Evolutionary conservation across 2,329 filamentous ascomycete species (phyloP).

Genomic region (Botrytis cinerea): DNA sequence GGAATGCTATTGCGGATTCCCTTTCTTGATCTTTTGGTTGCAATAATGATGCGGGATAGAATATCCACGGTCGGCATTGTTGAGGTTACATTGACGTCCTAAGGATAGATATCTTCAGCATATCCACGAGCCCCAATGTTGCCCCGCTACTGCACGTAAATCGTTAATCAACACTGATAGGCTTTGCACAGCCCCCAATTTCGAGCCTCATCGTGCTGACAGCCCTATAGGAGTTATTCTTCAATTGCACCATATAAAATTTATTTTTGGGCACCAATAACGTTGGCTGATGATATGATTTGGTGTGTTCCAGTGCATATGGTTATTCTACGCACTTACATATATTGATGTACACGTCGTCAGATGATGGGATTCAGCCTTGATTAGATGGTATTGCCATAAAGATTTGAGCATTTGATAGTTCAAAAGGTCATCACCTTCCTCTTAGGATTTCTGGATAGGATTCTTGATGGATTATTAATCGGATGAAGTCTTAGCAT

Average conservation of each 20-base stretch:
- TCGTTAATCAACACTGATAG: background rate
- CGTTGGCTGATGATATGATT: background rate
- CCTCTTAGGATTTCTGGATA: background rate
- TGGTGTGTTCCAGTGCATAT: background rate
- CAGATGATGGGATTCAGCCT: constrained; percentile 1
- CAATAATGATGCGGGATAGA: background rate
- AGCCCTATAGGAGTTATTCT: constrained; percentile 15
- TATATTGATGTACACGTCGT: background rate
- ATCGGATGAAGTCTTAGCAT: background rate
- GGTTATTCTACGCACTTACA: background rate
- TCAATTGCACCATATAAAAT: background rate
- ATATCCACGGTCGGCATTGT: background rate
- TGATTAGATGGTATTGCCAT: background rate
- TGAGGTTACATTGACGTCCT: background rate
- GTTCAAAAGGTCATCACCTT: background rate
- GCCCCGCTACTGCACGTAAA: background rate
- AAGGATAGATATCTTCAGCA: background rate
- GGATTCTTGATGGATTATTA: background rate
- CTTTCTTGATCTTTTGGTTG: background rate
- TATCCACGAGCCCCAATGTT: background rate
- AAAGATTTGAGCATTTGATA: background rate
- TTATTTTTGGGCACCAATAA: constrained; percentile 1
- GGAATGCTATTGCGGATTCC: too few relatives aligned
- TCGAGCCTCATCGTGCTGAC: background rate
- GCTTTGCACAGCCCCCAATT: constrained; percentile 7